Conservation (phyloP, 2,329 filamentous ascomycete genomes). For the Penicillium sp. region DNA sequence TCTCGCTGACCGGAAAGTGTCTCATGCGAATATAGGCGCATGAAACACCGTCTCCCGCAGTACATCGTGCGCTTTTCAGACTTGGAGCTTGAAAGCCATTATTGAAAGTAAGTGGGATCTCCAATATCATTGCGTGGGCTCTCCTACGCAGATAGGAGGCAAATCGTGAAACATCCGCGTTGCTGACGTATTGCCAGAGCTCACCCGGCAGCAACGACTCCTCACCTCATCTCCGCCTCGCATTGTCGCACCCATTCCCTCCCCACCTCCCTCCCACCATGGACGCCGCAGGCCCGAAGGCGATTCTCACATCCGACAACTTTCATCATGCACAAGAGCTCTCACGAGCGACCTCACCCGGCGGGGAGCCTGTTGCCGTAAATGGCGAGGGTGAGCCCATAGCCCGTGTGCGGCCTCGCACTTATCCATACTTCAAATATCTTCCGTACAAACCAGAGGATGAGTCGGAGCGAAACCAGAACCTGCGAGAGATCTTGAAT, state of each 20-base stretch:
- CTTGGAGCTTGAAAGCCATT: conserved; percentile 20
- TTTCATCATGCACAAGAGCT: conserved; percentile 62
- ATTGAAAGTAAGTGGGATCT: conserved; percentile 19
- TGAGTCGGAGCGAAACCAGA: conserved; percentile 72
- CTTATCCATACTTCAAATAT: conserved; percentile 88
- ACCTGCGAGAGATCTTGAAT: conserved; percentile 84
- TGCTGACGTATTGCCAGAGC: conserved; percentile 32
- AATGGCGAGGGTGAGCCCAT: conserved; percentile 59
- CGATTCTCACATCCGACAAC: conserved; percentile 40
- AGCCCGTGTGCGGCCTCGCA: conserved; percentile 75
- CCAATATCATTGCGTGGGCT: background rate
- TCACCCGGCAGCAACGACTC: conserved; percentile 25
- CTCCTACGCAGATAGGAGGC: background rate
- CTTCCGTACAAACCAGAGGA: conserved; percentile 88
- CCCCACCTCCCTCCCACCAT: conserved; percentile 27
- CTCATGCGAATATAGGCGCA: conserved; percentile 31
- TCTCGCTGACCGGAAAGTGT: conserved; percentile 10
- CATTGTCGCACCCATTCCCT: conserved; percentile 17
- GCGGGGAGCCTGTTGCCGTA: conserved; percentile 51
- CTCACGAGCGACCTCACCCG: conserved; percentile 84
- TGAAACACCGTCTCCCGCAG: conserved; percentile 26
- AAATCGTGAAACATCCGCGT: conserved; percentile 4
- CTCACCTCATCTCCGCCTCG: conserved; percentile 22
- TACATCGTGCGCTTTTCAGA: conserved; percentile 19
- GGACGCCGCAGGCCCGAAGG: conserved; percentile 37